Evolutionary conservation across 2,329 filamentous ascomycete genomes (phyloP).

Genomic region (Sclerotinia trifoliorum): DNA sequence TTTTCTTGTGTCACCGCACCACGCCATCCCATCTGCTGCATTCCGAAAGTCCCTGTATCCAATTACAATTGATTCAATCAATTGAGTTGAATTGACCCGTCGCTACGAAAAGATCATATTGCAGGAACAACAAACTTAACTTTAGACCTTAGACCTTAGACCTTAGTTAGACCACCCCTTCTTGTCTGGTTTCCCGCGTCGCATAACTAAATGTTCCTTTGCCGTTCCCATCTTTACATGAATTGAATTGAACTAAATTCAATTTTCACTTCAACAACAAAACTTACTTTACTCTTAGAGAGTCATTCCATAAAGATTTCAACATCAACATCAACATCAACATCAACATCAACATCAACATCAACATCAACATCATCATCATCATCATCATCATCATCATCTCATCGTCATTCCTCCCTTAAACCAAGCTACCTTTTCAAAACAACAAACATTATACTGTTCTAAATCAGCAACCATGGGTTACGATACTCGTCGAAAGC

Average conservation of each 20-base stretch:
- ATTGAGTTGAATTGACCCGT: constrained; percentile 27
- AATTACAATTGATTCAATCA: constrained; percentile 28
- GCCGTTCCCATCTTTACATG: not conserved
- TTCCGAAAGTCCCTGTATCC: constrained; percentile 33
- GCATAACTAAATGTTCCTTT: constrained; percentile 24
- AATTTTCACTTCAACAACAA: not conserved
- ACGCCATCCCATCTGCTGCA: constrained; percentile 28
- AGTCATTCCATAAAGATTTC: not conserved
- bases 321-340: not conserved
- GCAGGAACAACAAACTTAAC: constrained; percentile 36
- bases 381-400: not conserved
- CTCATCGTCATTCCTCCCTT: not conserved
- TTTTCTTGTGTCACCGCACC: constrained; percentile 16
- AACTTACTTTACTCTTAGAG: not conserved
- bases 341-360: not conserved
- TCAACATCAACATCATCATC: too few relatives aligned
- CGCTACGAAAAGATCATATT: constrained; percentile 38
- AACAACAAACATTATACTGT: constrained; percentile 23
- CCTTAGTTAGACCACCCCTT: constrained; percentile 23
- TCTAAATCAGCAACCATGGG: constrained; percentile 58
- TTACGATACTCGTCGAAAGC: constrained; percentile 97
- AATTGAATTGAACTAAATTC: not conserved
- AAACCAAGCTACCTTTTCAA: not conserved
- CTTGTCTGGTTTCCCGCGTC: constrained; percentile 29
- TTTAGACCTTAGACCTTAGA: too few relatives aligned